phyloP scores from a whole-genome alignment of 2,329 filamentous ascomycete species.

The Zarea fungicola region DNA sequence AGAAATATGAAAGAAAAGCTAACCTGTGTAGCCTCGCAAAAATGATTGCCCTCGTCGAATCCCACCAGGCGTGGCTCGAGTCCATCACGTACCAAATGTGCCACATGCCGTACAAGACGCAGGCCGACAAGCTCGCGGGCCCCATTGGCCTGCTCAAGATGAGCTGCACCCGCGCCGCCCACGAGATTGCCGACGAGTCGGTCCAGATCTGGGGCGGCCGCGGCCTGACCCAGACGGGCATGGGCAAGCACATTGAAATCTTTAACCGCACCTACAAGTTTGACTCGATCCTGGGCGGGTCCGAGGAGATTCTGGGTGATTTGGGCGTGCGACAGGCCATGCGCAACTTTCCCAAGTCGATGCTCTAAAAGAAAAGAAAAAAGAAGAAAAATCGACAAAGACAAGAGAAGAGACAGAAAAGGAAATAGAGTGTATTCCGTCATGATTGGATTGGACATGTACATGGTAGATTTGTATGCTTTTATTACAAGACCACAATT shows the following conservation, averaged over 20 bases:
- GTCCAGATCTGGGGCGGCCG: constrained; percentile 84
- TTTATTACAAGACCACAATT: too few relatives aligned
- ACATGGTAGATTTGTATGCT: too few relatives aligned
- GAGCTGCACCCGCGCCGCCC: constrained; percentile 67
- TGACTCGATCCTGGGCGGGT: constrained; percentile 70
- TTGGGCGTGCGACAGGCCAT: constrained; percentile 79
- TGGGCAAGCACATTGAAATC: constrained; percentile 78
- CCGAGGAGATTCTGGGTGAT: constrained; percentile 78
- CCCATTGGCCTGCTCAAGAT: constrained; percentile 81
- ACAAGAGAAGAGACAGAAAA: too few relatives aligned
- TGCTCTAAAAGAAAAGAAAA: constrained; percentile 46
- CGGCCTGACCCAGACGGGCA: constrained; percentile 73
- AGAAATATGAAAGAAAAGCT: constrained; percentile 1
- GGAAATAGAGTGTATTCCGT: too few relatives aligned
- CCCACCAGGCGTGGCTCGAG: constrained; percentile 83
- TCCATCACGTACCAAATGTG: constrained; percentile 84
- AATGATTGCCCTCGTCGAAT: constrained; percentile 78
- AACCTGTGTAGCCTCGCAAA: constrained; percentile 65
- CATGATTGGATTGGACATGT: too few relatives aligned
- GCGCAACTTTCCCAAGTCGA: constrained; percentile 78
- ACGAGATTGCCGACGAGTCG: constrained; percentile 78
- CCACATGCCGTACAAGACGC: constrained; percentile 74
- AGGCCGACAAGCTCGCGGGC: constrained; percentile 69
- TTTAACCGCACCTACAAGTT: constrained; percentile 84
- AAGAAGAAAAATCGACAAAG: neutral